Evolutionary conservation across 768 basidiomycete genomes (phyloP).

Genomic region (Mycena venus): DNA sequence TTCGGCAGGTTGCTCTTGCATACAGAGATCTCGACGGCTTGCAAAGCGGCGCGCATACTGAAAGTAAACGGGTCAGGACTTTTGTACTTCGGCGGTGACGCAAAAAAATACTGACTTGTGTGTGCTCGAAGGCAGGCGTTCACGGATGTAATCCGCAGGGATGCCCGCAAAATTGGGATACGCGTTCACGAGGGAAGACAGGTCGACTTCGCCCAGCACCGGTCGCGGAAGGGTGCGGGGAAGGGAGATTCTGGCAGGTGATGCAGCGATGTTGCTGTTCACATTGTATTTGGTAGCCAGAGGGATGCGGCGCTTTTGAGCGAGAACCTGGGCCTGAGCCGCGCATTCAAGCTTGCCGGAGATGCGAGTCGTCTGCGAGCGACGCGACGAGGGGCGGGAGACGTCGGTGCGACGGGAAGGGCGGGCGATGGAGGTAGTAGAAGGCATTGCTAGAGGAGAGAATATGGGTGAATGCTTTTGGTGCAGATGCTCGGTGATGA

Average conservation of each 20-base stretch:
- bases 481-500: neutral
- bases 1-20: conserved; percentile 26
- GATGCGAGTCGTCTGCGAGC: neutral
- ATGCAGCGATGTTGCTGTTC: conserved; percentile 7
- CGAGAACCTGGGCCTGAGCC: conserved; percentile 9
- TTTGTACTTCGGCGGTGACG: neutral
- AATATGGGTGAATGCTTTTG: neutral
- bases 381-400: conserved; percentile 8
- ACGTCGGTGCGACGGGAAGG: neutral
- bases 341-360: conserved; percentile 18
- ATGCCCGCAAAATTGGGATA: conserved; percentile 32
- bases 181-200: conserved; percentile 16
- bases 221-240: conserved; percentile 38
- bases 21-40: neutral
- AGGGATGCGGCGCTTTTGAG: conserved; percentile 24
- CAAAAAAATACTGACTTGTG: conserved; percentile 27
- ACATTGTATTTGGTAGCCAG: conserved; percentile 24
- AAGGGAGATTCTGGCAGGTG: conserved; percentile 22
- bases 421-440: neutral
- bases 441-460: conserved; percentile 12
- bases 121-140: conserved; percentile 22
- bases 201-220: conserved; percentile 33
- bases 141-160: conserved; percentile 37
- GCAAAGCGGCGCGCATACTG: conserved; percentile 37
- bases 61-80: conserved; percentile 6